Evolutionary conservation across 2,329 filamentous ascomycete genomes (phyloP).

Genomic region (Monilinia vaccinii-corymbosi): DNA sequence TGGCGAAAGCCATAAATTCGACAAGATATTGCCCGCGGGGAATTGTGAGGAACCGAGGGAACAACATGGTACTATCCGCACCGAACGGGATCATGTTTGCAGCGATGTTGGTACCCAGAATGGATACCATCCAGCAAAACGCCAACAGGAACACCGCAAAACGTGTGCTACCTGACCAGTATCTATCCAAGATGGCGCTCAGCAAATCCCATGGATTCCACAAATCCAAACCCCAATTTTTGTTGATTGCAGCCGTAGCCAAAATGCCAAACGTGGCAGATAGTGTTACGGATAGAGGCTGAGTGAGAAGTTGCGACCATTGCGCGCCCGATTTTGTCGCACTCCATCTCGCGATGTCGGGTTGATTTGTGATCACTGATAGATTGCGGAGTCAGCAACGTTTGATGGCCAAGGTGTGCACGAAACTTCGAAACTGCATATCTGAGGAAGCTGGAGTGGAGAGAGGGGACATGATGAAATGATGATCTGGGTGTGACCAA

Average conservation of each 20-base stretch:
- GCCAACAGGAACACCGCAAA: constrained; percentile 37
- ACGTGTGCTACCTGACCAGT: constrained; percentile 32
- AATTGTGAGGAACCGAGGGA: constrained; percentile 47
- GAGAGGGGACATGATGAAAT: neutral
- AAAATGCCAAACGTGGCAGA: constrained; percentile 25
- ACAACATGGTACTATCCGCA: constrained; percentile 45
- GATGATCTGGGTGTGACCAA: neutral
- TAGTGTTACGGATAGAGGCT: constrained; percentile 17
- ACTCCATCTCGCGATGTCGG: constrained; percentile 37
- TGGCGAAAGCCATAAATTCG: constrained; percentile 44
- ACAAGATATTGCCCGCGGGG: constrained; percentile 45
- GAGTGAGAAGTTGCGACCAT: constrained; percentile 34
- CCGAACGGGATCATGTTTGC: constrained; percentile 46
- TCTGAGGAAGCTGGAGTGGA: neutral
- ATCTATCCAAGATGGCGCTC: constrained; percentile 27
- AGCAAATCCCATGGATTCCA: constrained; percentile 41
- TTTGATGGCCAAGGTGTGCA: neutral
- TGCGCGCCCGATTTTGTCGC: constrained; percentile 26
- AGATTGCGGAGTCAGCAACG: neutral
- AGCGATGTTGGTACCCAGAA: constrained; percentile 46
- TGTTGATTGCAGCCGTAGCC: constrained; percentile 25
- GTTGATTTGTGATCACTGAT: constrained; percentile 33
- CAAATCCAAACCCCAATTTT: constrained; percentile 29
- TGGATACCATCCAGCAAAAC: constrained; percentile 43
- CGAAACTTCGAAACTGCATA: neutral